Evolutionary conservation across 2,329 filamentous ascomycete genomes (phyloP), one percentile per base, ranked within the genome.

Genomic region (Aspergillus sp.): DNA sequence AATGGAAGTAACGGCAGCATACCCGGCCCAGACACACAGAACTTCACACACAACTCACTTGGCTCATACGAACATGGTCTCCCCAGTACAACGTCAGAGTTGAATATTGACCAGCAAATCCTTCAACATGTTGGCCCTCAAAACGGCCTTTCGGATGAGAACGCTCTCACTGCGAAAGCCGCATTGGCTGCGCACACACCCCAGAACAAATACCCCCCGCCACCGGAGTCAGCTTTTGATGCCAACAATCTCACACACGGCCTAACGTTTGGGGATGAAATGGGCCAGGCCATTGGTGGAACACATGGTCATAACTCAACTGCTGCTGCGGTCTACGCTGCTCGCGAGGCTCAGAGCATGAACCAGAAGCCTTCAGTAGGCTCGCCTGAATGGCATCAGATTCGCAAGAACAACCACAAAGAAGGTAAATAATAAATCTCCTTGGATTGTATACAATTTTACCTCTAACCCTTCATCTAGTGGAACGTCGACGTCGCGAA

Each of bases 381-480:
- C 2, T 93, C 90, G 2, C 89, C 95, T 42, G 91, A 97, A 68
- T 98, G 93, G 93, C 93, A 98, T 67, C 95, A 95, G 66, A 84
- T 95, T 58, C 83, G 93, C 49, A 93, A 95, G 64, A 91, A 97
- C 60, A 98, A 97, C 53, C 93, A 98, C 72, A 98, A 98, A 79
- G 91, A 97, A 77, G 93, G 91, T 93, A 70, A 61, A 79, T 37
- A 6, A 19, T 6, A 8, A 10, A 27, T 11, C 6, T 29, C 29
- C 10, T 12, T 42, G 7, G 13, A 39, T 49, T 56, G 63, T 59
- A 5, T 27, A n/a, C 54, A 47, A 54, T 38, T 54, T 57, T 38
- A 19, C 27, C 47, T 5, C 32, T 31, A 37, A 10, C 19, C 19
- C 4, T 19, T 19, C 19, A 19, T 19, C 19, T 43, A 97, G 93